A percentile compares a stretch with the other conserved stretches of the same genome.
Conservation (phyloP, 2,329 filamentous ascomycete species). For the Cladosporium sp. region DNA sequence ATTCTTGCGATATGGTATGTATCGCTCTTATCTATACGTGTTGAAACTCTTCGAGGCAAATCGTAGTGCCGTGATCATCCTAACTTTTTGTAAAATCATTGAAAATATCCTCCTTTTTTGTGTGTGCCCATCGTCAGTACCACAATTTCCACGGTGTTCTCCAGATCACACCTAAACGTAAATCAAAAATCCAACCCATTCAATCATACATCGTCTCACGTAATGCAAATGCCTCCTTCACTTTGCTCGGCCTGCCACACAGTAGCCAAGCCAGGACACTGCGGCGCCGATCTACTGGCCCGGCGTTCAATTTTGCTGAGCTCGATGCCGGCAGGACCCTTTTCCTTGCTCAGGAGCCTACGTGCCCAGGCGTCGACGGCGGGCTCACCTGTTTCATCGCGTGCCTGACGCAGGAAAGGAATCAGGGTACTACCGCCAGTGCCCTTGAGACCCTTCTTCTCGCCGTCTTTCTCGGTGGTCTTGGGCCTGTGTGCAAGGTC, state of each 20-base stretch:
- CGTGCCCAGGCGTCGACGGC: slow-evolving; percentile 67
- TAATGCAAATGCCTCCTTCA: slow-evolving; percentile 12
- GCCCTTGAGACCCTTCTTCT: slow-evolving; percentile 66
- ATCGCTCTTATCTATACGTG: too few species aligned
- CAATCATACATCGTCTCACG: not conserved
- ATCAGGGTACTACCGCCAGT: slow-evolving; percentile 93
- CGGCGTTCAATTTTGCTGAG: slow-evolving; percentile 7
- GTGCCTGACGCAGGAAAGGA: slow-evolving; percentile 91
- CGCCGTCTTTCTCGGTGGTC: slow-evolving; percentile 6
- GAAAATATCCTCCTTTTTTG: too few species aligned
- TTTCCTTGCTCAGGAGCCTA: slow-evolving; percentile 52
- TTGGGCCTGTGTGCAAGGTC: slow-evolving; percentile 37
- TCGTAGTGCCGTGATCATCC: too few species aligned
- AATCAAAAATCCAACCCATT: too few species aligned
- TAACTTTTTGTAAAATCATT: too few species aligned
- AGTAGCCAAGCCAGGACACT: slow-evolving; percentile 9
- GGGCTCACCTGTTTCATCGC: slow-evolving; percentile 92
- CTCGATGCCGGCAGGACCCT: slow-evolving; percentile 31
- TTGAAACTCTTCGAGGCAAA: too few species aligned
- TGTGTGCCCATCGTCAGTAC: too few species aligned
- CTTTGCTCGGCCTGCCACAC: slow-evolving; percentile 9
- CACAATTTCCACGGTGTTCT: too few species aligned
- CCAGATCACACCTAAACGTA: too few species aligned
- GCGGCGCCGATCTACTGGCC: not conserved
- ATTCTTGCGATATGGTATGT: too few species aligned